Evolutionary conservation across 2,329 filamentous ascomycete genomes (phyloP).

Genomic region (Cryphonectria naterciae): DNA sequence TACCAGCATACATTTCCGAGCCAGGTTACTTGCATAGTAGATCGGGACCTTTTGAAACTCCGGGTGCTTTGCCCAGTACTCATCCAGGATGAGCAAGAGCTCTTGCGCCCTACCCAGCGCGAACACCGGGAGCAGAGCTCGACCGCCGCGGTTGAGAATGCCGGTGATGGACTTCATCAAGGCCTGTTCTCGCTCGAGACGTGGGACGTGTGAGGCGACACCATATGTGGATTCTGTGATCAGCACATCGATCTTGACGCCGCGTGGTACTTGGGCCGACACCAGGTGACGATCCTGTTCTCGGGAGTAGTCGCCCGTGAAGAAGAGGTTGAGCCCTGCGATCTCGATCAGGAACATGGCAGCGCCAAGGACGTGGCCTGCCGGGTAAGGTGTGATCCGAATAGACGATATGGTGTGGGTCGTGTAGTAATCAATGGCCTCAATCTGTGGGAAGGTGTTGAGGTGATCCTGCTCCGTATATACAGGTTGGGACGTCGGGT

Average conservation of each 20-base stretch:
- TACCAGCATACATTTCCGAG: constrained; percentile 95
- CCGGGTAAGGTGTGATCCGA: constrained; percentile 93
- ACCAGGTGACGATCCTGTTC: constrained; percentile 96
- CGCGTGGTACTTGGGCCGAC: constrained; percentile 85
- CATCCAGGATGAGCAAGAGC: constrained; percentile 89
- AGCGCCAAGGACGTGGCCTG: constrained; percentile 95
- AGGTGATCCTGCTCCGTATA: constrained; percentile 96
- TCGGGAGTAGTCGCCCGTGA: constrained; percentile 95
- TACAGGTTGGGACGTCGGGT: constrained; percentile 71
- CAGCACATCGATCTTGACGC: constrained; percentile 90
- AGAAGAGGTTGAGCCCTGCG: constrained; percentile 93
- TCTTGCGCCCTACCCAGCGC: constrained; percentile 93
- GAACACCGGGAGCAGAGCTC: constrained; percentile 93
- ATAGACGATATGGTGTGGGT: constrained; percentile 97
- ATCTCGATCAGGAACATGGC: constrained; percentile 99
- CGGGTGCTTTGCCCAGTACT: constrained; percentile 90
- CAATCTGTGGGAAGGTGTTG: constrained; percentile 90
- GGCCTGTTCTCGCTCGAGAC: constrained; percentile 86
- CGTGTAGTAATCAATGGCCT: constrained; percentile 97
- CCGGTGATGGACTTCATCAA: constrained; percentile 95
- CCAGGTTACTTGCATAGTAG: constrained; percentile 95
- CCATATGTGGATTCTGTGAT: constrained; percentile 98
- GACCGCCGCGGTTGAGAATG: constrained; percentile 87
- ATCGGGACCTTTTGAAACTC: constrained; percentile 92
- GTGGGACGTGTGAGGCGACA: constrained; percentile 89